phyloP scores from a whole-genome alignment of 2,329 filamentous ascomycete species.

The Aspergillus unguis region DNA sequence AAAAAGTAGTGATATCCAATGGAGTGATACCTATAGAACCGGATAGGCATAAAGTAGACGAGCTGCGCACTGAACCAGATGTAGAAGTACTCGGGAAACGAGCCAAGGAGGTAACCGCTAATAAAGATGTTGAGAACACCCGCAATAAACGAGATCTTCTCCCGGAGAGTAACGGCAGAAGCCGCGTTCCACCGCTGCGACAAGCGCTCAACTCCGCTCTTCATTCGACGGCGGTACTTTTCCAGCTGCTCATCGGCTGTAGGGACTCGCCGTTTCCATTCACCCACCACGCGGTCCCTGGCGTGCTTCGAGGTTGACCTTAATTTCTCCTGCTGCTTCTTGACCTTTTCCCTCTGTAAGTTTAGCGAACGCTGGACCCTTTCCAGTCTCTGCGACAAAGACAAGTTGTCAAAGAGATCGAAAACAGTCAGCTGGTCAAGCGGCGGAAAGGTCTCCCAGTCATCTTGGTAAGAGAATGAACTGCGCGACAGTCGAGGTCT shows the following conservation, averaged over 20 bases:
- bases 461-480: conserved; percentile 85
- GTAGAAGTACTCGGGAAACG: conserved; percentile 79
- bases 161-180: conserved; percentile 79
- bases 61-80: conserved; percentile 88
- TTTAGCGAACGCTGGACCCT: conserved; percentile 81
- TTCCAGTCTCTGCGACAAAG: conserved; percentile 84
- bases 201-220: conserved; percentile 80
- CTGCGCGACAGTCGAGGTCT: conserved; percentile 60
- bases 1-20: conserved; percentile 96
- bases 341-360: conserved; percentile 79
- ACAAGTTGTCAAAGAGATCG: conserved; percentile 89
- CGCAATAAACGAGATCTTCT: conserved; percentile 94
- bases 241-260: conserved; percentile 89
- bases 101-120: conserved; percentile 89
- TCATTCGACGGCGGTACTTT: conserved; percentile 85
- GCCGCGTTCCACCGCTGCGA: conserved; percentile 84
- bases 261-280: conserved; percentile 83
- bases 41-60: conserved; percentile 94
- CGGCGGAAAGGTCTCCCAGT: conserved; percentile 82
- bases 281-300: conserved; percentile 85
- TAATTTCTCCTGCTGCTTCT: conserved; percentile 74
- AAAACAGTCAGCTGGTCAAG: conserved; percentile 87
- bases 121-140: conserved; percentile 97
- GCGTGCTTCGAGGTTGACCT: conserved; percentile 73
- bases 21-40: conserved; percentile 84